Evolutionary conservation across 768 basidiomycete species (phyloP).

Genomic region (Pleurotus tuoliensis): DNA sequence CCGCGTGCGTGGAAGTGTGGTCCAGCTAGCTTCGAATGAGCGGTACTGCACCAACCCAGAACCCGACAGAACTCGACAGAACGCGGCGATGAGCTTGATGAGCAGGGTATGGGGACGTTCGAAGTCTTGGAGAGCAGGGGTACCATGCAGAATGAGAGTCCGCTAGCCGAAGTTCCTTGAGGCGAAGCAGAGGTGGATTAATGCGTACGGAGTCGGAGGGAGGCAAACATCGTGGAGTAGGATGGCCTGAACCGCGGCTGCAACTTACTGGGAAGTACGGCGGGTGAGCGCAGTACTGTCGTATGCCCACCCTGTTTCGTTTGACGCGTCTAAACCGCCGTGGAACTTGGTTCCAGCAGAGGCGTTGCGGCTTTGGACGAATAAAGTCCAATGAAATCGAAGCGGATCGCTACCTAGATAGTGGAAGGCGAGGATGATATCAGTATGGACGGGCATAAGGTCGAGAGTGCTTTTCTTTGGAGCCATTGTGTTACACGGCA

Average conservation of each 20-base stretch:
- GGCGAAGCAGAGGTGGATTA: too few relatives aligned
- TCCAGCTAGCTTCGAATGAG: too few relatives aligned
- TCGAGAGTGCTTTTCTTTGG: not conserved
- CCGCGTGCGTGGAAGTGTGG: too few relatives aligned
- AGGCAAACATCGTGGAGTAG: too few relatives aligned
- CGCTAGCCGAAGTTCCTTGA: too few relatives aligned
- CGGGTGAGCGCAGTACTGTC: not conserved
- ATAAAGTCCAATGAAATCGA: not conserved
- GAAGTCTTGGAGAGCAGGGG: too few relatives aligned
- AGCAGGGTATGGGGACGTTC: too few relatives aligned
- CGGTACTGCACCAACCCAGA: too few relatives aligned
- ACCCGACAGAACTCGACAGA: too few relatives aligned
- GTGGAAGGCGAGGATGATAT: not conserved
- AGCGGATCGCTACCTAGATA: not conserved
- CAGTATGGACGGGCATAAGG: not conserved
- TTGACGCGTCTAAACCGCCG: not conserved
- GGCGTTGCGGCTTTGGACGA: not conserved
- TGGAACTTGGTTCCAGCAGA: not conserved
- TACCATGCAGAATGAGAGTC: too few relatives aligned
- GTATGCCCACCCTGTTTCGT: not conserved
- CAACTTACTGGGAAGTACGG: not conserved
- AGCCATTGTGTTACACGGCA: not conserved
- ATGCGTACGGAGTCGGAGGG: too few relatives aligned
- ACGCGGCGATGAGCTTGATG: too few relatives aligned
- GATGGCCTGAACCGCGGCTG: not conserved